Conservation (phyloP, 208 protist species). For the Trypanosomatidae sp. region DNA sequence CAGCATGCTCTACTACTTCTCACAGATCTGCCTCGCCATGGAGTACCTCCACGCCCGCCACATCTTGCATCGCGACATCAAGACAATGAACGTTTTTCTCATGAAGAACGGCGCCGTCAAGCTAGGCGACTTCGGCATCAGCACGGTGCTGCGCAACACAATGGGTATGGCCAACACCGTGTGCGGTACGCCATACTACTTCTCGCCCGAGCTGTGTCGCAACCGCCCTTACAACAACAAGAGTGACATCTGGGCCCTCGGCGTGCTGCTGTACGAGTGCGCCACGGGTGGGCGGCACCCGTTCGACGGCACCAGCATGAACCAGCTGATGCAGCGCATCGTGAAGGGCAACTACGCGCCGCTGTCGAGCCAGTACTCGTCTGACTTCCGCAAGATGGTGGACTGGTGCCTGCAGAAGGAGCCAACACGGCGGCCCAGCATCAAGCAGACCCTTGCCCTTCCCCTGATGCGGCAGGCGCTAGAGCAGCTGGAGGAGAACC, state of each 20-base stretch:
- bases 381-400: constrained; percentile 86
- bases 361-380: constrained; percentile 81
- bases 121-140: constrained; percentile 94
- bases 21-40: constrained; percentile 92
- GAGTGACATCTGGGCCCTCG: constrained; percentile 95
- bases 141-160: constrained; percentile 88
- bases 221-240: constrained; percentile 97
- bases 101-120: constrained; percentile 93
- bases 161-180: constrained; percentile 94
- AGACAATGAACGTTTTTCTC: constrained; percentile 94
- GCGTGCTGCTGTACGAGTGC: constrained; percentile 89
- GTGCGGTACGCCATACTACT: constrained; percentile 95
- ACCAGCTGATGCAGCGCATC: constrained; percentile 93
- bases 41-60: constrained; percentile 92
- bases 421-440: constrained; percentile 68
- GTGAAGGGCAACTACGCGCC: constrained; percentile 79
- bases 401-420: constrained; percentile 90
- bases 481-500: constrained; percentile 82
- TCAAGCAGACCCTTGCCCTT: constrained; percentile 71
- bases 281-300: constrained; percentile 84
- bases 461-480: constrained; percentile 73
- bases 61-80: constrained; percentile 94
- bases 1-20: constrained; percentile 89
- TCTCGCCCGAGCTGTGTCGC: constrained; percentile 95
- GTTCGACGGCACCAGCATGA: constrained; percentile 94